Conservation (phyloP, 306 rosid species). For the Malus domestica region DNA sequence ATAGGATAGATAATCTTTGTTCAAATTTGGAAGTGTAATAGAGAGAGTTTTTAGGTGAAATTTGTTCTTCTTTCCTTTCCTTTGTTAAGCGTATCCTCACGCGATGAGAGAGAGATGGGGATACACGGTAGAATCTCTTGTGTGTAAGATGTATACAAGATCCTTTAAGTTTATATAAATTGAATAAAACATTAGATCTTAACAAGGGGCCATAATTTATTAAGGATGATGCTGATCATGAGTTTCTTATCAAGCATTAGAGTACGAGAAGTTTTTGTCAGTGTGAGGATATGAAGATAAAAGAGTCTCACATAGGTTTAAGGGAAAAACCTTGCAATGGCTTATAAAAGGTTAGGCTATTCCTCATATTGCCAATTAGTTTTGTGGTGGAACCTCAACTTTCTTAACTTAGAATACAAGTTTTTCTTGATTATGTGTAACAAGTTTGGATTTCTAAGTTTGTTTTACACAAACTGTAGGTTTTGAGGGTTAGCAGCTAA, state of each 20-base stretch:
- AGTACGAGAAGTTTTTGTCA: neutral
- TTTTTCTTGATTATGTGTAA: neutral
- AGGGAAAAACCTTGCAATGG: too few relatives aligned
- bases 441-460: neutral
- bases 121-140: conserved; percentile 5
- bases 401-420: neutral
- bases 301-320: too few relatives aligned
- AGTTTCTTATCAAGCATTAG: neutral
- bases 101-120: neutral
- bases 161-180: neutral
- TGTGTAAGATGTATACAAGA: neutral
- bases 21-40: neutral
- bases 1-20: too few relatives aligned
- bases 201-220: neutral
- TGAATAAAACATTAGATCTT: conserved; percentile 3
- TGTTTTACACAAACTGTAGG: neutral
- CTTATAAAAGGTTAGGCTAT: too few relatives aligned
- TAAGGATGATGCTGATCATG: neutral
- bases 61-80: neutral
- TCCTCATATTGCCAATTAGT: too few relatives aligned
- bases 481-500: neutral
- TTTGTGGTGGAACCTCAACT: too few relatives aligned
- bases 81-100: too few relatives aligned
- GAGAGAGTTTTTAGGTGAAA: neutral
- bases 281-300: too few relatives aligned